Base-by-base conservation (phyloP, 108 stramenopile genomes). In the Skeletonema marinoi region DNA sequence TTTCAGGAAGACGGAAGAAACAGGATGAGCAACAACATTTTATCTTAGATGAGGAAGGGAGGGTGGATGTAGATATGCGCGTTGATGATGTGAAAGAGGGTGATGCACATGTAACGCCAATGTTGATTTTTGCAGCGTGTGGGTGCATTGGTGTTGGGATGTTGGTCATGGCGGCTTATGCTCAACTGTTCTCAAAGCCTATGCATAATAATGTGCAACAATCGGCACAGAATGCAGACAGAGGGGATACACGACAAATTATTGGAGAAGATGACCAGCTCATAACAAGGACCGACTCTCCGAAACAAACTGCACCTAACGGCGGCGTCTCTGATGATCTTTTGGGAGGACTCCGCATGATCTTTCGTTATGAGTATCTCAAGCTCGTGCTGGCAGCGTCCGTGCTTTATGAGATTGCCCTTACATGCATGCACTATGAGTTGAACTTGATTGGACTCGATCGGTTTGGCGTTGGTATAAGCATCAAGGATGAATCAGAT, bases 381-480 rank as follows among this genome's bases (percentile, higher is more conserved):
- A 71, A 92, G 32, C 85, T 95, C 42, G 94, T 98, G 39, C 83
- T 98, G 44, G 95, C 91, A 10, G 92, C 97, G 44, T 98, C 97
- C 6, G 96, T 96, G 68, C 88, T 98, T 2, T 98, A 97, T 81
- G 97, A 98, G 87, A 86, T 98, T 48, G 78, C 92, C 31, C 86
- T 98, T 38, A 98, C 98, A 13, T 93, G 97, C 69, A 86, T 98
- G 63, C 96, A 98, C 80, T 98, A 97, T 77, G 95, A 94, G 71
- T 95, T 98, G 98, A 98, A 97, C 78, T 84, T 97, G 41, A 72
- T 96, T n/a, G 92, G 96, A 10, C 87, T 85, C n/a, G 86, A 86
- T 44, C 79, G 81, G 11, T 93, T 91, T 70, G 87, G 81, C 1
- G 77, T 78, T 59, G 78, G 81, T 48, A 74, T 78, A 33, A 78